These are phyloP conservation scores for Diaporthe vexans DNA, from an alignment of 2,329 filamentous ascomycete species.

Conservation along the genomic window DNA sequence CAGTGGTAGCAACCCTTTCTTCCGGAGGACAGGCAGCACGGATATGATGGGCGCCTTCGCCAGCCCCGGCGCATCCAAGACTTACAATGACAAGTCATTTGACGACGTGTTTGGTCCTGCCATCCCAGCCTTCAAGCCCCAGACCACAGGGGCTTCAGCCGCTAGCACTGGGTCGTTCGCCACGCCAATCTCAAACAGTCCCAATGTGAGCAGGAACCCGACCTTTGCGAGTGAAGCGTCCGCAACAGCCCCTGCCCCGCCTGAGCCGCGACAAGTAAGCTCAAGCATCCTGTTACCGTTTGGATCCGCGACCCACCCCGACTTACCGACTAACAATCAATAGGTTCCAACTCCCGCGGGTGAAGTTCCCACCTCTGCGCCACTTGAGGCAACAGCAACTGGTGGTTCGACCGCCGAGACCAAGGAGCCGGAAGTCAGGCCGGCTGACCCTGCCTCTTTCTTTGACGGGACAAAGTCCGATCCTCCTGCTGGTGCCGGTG, in stretches of 20 bases:
- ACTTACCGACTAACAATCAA: conserved; percentile 42
- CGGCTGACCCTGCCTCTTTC: conserved; percentile 36
- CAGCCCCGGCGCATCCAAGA: conserved; percentile 59
- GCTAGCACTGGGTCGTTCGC: conserved; percentile 66
- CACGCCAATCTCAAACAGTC: conserved; percentile 68
- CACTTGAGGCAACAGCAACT: conserved; percentile 52
- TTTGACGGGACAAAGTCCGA: conserved; percentile 36
- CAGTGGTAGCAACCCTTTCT: conserved; percentile 95
- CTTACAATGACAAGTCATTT: conserved; percentile 77
- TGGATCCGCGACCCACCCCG: conserved; percentile 74
- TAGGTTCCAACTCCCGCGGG: conserved; percentile 45
- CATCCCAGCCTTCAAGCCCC: conserved; percentile 72
- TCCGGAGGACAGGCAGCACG: conserved; percentile 77
- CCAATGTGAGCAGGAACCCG: conserved; percentile 73
- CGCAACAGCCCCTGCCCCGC: conserved; percentile 73
- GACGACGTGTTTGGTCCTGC: conserved; percentile 88
- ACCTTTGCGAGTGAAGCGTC: conserved; percentile 68
- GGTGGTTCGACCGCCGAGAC: conserved; percentile 41
- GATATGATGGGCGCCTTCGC: conserved; percentile 70
- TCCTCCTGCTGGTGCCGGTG: conserved; percentile 41
- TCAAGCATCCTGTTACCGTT: conserved; percentile 80
- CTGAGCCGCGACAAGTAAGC: conserved; percentile 82
- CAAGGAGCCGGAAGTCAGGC: conserved; percentile 37
- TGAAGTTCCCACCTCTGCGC: conserved; percentile 46
- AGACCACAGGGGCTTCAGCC: conserved; percentile 70